A percentile compares a stretch with the other conserved stretches of the same genome.
Conservation (phyloP, 1,284 basidiomycete genomes). For the Microbotryum scabiosae region DNA sequence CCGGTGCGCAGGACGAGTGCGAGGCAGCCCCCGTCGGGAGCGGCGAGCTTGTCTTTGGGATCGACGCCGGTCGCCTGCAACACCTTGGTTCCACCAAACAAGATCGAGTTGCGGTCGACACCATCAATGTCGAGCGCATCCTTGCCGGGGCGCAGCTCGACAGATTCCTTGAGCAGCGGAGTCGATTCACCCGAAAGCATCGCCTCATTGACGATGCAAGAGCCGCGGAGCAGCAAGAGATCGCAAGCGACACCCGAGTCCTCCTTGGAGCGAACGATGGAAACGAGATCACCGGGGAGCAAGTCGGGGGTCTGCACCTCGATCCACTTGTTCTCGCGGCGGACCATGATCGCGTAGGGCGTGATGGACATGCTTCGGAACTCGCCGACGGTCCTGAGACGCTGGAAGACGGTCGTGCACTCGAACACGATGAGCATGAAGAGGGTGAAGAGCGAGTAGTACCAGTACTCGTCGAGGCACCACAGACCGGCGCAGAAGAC, state of each 20-base stretch:
- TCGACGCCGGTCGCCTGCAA: conserved; percentile 55
- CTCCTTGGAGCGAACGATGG: conserved; percentile 63
- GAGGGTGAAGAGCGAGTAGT: conserved; percentile 88
- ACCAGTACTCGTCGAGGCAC: conserved; percentile 97
- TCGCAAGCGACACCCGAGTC: conserved; percentile 87
- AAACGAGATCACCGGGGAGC: conserved; percentile 82
- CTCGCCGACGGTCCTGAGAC: conserved; percentile 78
- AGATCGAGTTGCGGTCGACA: conserved; percentile 71
- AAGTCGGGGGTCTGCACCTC: conserved; percentile 72
- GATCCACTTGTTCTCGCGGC: conserved; percentile 70
- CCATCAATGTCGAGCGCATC: conserved; percentile 77
- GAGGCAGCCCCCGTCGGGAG: conserved; percentile 72
- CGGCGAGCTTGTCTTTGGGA: conserved; percentile 41
- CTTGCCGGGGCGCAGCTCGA: conserved; percentile 65
- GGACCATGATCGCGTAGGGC: conserved; percentile 73
- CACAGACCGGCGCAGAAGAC: conserved; percentile 91
- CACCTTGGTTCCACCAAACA: conserved; percentile 91
- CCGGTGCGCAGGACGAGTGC: conserved; percentile 89
- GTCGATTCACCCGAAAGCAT: conserved; percentile 97
- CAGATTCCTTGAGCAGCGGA: conserved; percentile 83
- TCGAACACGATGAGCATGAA: conserved; percentile 97
- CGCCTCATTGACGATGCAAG: conserved; percentile 91
- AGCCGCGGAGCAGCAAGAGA: conserved; percentile 74
- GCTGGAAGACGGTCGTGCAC: conserved; percentile 92
- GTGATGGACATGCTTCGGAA: conserved; percentile 91